Evolutionary conservation across 805 yeast species (phyloP), one percentile per base, ranked within the genome.

Genomic region (Saccharomycopsis javanensis): DNA sequence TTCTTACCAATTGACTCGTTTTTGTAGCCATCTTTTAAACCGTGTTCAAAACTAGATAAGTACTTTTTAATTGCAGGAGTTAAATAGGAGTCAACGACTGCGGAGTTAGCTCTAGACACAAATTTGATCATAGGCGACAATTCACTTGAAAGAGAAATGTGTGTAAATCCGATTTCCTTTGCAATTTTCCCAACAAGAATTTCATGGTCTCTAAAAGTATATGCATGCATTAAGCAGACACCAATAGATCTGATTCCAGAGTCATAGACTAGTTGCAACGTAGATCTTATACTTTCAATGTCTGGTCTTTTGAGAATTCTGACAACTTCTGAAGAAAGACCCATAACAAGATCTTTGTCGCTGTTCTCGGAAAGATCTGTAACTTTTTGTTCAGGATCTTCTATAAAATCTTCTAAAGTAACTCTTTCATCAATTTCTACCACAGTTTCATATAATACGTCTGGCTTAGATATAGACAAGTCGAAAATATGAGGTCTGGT

Each of bases 401-500:
- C 96, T 3, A 85, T 79, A 65, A 78, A 88, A 64, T 82, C 88
- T 64, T 82, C 96, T 18, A 89, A 72, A 1, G 97, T 88, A 27
- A 92, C 91, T 62, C 98, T 76, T 70, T 92, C 98, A 65, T 90
- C 96, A 46, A 92, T 75, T 69, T 92, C 97, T 46, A 85, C 76
- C 1, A 92, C 97, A 2, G 76, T 68, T 54, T 84, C 83, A 64
- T 89, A 90, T 33, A 92, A 74, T 20, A 82, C 84, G 5, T 78
- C 83, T 11, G 90, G 83, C 65, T 84, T 87, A 54, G 76, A 73
- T 50, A 91, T 88, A 5, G 86, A 78, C 62, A 92, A 73, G 64
- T 90, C 96, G 66, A 92, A 92, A 55, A 92, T 89, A 64, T 83
- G 77, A 1, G 98, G 98, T 64, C 98, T 77, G 1, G 96, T 81